Base-by-base conservation (phyloP, 2,329 filamentous ascomycete species). In the Diaporthe sp. region DNA sequence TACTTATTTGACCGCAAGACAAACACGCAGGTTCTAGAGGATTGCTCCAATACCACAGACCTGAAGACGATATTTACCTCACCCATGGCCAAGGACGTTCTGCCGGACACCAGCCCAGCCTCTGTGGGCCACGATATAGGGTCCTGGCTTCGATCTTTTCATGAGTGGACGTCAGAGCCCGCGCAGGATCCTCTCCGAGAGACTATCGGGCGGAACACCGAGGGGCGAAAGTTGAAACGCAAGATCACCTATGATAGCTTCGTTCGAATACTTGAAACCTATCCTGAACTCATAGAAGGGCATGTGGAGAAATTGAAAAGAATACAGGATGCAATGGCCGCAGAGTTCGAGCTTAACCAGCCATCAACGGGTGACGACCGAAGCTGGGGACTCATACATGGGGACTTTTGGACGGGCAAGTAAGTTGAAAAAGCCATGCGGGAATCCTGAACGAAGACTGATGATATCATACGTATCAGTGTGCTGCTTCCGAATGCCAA, bases 391-490 rank as follows among this genome's bases (percentile, higher is more conserved):
- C 46, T 81, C 19, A 80, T 87, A 28, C 85, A 87, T 75, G 85
- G 85, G 1, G 85, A 87, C 73, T 85, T 86, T 59, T 86, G 84
- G 82, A 80, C 82, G 7, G 85, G 84, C 6, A 87, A 87, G 84
- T 86, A 82, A 57, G 84, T 79, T 28, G 17, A 37, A 19, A n/a
- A n/a, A n/a, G n/a, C n/a, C n/a, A n/a, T n/a, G n/a, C n/a, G n/a
- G n/a, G n/a, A n/a, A n/a, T n/a, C n/a, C n/a, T n/a, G 17, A 37
- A 19, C 7, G 2, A 13, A 44, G 12, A 2, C 25, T 25, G 5
- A 31, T 12, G 4, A 53, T 9, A 7, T 28, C 12, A 1, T 6
- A 3, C 5, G 1, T 6, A 1, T 13, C 70, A 69, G 61, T 17
- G 39, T 74, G 6, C n/a, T 72, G 22, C 42, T 72, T 25, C 28